Evolutionary conservation across 2,329 filamentous ascomycete genomes (phyloP).

Genomic region (Botrytis tulipae): DNA sequence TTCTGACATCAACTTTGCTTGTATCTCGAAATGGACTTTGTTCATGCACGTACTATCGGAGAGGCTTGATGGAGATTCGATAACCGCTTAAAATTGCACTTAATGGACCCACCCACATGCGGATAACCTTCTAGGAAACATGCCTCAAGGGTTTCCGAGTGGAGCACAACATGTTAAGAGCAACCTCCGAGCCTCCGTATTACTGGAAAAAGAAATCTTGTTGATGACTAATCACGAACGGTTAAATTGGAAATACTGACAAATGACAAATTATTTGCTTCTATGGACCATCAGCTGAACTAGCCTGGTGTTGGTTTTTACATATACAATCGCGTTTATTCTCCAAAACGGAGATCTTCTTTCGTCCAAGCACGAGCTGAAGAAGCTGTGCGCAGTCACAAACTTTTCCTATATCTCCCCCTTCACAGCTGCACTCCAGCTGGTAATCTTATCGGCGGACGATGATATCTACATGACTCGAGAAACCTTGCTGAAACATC

Average conservation of each 20-base stretch:
- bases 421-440: background rate
- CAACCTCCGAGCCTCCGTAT: background rate
- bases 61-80: background rate
- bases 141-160: background rate
- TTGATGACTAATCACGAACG: background rate
- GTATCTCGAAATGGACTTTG: background rate
- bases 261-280: no score
- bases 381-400: background rate
- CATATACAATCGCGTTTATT: background rate
- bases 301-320: background rate
- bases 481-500: background rate
- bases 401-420: background rate
- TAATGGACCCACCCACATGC: background rate
- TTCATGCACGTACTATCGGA: background rate
- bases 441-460: background rate
- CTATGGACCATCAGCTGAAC: background rate
- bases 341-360: background rate
- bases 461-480: background rate
- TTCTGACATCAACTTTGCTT: background rate
- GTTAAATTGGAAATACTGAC: background rate
- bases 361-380: background rate
- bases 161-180: background rate
- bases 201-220: background rate
- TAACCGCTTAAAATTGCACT: background rate
- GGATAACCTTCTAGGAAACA: background rate